phyloP scores from a whole-genome alignment of 2,329 filamentous ascomycete genomes.

The Fusarium sp. region DNA sequence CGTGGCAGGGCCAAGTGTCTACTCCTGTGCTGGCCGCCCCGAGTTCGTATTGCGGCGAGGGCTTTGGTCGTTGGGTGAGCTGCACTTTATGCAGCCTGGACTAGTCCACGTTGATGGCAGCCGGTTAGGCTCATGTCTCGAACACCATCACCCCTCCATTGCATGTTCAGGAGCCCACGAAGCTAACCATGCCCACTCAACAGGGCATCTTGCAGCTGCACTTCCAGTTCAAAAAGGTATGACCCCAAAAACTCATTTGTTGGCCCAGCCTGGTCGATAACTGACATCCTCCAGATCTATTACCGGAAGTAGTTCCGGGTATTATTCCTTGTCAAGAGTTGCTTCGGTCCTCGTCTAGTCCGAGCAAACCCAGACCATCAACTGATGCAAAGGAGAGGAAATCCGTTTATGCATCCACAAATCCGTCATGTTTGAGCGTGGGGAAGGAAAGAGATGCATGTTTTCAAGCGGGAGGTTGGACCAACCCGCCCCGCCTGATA shows the following conservation, averaged over 20 bases:
- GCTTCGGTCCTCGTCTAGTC: constrained; percentile 15
- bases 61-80: constrained; percentile 20
- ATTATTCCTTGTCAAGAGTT: constrained; percentile 2
- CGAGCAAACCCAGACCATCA: constrained; percentile 7
- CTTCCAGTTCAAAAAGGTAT: constrained; percentile 98
- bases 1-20: constrained; percentile 25
- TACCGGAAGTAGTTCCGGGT: constrained; percentile 63
- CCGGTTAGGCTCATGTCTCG: constrained; percentile 16
- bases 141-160: constrained; percentile 12
- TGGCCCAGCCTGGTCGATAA: constrained; percentile 15
- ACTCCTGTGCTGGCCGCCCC: constrained; percentile 29
- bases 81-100: constrained; percentile 31
- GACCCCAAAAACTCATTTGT: constrained; percentile 36
- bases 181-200: constrained; percentile 43
- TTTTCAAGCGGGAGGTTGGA: constrained; percentile 30
- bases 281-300: constrained; percentile 62
- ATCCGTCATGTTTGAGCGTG: constrained; percentile 13
- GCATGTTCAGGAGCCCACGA: constrained; percentile 19
- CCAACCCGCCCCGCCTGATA: constrained; percentile 25
- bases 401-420: background rate
- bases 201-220: constrained; percentile 95
- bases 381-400: constrained; percentile 14
- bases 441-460: constrained; percentile 20
- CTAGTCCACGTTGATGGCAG: constrained; percentile 24
- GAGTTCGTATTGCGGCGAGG: constrained; percentile 19